Percentiles rank a stretch among this genome's conserved stretches.
These are phyloP conservation scores for Ceratobasidium theobromae DNA, from an alignment of 1,284 basidiomycete species.

Conservation along the genomic window DNA sequence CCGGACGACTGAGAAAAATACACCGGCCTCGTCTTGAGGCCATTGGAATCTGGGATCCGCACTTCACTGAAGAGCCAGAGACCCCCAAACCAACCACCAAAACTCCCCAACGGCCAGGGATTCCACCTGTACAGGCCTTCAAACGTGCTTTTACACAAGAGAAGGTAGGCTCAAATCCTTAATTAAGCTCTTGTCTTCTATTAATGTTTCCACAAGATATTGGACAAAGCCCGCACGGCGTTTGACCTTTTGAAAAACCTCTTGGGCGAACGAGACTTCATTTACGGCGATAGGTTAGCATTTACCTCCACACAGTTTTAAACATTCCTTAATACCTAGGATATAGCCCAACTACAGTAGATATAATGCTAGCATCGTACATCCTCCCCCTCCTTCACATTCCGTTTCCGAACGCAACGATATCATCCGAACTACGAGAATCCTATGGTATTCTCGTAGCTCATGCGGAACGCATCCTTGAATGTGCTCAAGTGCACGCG, in stretches of 20 bases:
- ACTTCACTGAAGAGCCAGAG: slow-evolving; percentile 44
- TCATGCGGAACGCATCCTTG: slow-evolving; percentile 51
- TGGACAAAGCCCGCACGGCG: slow-evolving; percentile 57
- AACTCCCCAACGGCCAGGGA: slow-evolving; percentile 39
- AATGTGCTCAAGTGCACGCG: background rate
- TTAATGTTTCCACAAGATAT: slow-evolving; percentile 47
- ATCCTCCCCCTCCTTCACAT: slow-evolving; percentile 60
- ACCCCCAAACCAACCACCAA: slow-evolving; percentile 46
- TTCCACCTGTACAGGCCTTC: slow-evolving; percentile 44
- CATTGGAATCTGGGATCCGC: slow-evolving; percentile 61
- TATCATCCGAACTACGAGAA: slow-evolving; percentile 55
- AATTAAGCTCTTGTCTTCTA: background rate
- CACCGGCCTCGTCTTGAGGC: slow-evolving; percentile 60
- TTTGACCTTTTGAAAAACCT: slow-evolving; percentile 61
- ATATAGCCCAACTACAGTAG: slow-evolving; percentile 59
- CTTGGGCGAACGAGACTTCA: slow-evolving; percentile 54
- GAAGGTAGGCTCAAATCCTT: slow-evolving; percentile 51
- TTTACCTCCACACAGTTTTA: background rate
- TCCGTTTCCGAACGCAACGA: slow-evolving; percentile 60
- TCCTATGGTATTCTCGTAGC: slow-evolving; percentile 57
- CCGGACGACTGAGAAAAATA: slow-evolving; percentile 58
- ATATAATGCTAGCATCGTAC: slow-evolving; percentile 66
- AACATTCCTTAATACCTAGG: slow-evolving; percentile 10
- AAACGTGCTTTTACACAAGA: slow-evolving; percentile 62
- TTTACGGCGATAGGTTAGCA: slow-evolving; percentile 52